Conservation (phyloP, 257 asterid genomes). For the Sherardia arvensis region DNA sequence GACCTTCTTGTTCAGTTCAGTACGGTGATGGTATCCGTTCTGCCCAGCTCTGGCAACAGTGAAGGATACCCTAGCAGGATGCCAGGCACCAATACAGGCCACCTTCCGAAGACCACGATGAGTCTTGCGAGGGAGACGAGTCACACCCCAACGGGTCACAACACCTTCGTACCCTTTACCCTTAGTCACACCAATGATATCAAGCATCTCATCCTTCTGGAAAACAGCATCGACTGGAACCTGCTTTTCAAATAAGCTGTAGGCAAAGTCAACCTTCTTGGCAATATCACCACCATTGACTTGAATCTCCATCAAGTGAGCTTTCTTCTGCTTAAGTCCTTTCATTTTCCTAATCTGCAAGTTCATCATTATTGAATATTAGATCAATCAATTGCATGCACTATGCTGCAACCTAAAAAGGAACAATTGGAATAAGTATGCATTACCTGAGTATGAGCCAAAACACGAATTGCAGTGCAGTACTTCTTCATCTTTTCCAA, state of each 20-base stretch:
- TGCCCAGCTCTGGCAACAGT: constrained; percentile 98
- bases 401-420: neutral
- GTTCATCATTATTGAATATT: neutral
- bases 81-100: constrained; percentile 97
- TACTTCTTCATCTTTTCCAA: constrained; percentile 75
- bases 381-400: neutral
- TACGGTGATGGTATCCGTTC: constrained; percentile 90
- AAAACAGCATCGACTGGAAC: constrained; percentile 77
- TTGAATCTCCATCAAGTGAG: constrained; percentile 87
- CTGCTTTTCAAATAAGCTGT: constrained; percentile 84
- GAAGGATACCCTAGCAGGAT: constrained; percentile 83
- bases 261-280: constrained; percentile 80
- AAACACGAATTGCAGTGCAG: constrained; percentile 55
- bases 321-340: constrained; percentile 89
- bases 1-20: constrained; percentile 87
- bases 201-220: constrained; percentile 91
- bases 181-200: constrained; percentile 82
- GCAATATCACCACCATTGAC: constrained; percentile 82
- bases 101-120: constrained; percentile 92
- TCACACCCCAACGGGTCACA: constrained; percentile 93
- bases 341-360: constrained; percentile 75
- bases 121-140: constrained; percentile 89
- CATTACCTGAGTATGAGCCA: constrained; percentile 84
- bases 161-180: constrained; percentile 94
- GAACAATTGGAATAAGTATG: neutral